A percentile compares a stretch with the other conserved stretches of the same genome.
phyloP scores from a whole-genome alignment of 306 rosid genomes.

The Rosa chinensis region DNA sequence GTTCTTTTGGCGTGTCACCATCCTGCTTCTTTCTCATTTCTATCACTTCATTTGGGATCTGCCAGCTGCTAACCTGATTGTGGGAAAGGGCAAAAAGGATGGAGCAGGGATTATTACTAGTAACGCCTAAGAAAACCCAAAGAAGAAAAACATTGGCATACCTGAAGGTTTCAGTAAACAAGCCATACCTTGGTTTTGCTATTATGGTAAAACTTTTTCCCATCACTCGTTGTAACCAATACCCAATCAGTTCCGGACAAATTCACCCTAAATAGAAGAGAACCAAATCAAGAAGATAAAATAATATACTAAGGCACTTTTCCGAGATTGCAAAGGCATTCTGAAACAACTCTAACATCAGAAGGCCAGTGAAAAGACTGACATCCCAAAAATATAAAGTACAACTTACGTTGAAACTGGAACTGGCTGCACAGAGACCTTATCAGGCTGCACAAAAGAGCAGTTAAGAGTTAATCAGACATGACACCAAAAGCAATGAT shows the following conservation, averaged over 20 bases:
- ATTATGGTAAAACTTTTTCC: conserved; percentile 88
- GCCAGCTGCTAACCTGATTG: conserved; percentile 93
- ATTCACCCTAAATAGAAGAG: conserved; percentile 50
- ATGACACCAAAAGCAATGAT: not conserved
- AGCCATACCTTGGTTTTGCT: conserved; percentile 76
- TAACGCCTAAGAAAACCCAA: not conserved
- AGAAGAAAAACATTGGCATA: not conserved
- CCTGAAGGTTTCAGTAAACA: conserved; percentile 6
- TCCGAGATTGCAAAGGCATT: not conserved
- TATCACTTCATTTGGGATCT: conserved; percentile 91
- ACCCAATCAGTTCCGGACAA: conserved; percentile 91
- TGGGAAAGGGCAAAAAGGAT: conserved; percentile 22
- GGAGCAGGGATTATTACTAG: not conserved
- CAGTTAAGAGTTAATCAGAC: conserved; percentile 4
- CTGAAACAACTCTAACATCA: conserved; percentile 9
- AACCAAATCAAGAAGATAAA: conserved; percentile 12
- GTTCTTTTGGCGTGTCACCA: conserved; percentile 58
- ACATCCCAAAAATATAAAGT: conserved; percentile 1
- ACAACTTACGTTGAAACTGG: conserved; percentile 84
- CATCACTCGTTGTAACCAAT: conserved; percentile 78
- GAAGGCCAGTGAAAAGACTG: not conserved
- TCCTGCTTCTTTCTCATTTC: conserved; percentile 84
- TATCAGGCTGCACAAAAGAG: conserved; percentile 61
- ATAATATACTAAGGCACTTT: conserved; percentile 14
- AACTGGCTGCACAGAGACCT: conserved; percentile 69